These are phyloP conservation scores for Didymellaceae sp. DNA, from an alignment of 2,329 filamentous ascomycete genomes.

Conservation along the genomic window DNA sequence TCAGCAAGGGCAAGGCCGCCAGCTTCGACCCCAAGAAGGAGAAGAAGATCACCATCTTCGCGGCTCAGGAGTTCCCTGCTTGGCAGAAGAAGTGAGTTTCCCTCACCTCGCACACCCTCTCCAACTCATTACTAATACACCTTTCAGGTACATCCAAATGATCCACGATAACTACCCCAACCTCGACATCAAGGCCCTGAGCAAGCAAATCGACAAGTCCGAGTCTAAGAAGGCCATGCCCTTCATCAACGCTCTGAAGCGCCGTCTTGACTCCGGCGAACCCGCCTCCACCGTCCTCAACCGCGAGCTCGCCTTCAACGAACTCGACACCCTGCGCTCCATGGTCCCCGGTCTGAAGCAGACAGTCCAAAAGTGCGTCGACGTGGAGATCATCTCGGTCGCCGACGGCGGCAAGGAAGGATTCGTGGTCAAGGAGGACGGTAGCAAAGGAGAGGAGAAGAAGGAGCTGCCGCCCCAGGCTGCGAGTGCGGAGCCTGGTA, in stretches of 20 bases:
- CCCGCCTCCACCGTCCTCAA: conserved; percentile 76
- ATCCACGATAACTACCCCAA: conserved; percentile 37
- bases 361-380: conserved; percentile 71
- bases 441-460: conserved; percentile 63
- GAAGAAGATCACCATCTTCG: conserved; percentile 89
- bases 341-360: conserved; percentile 83
- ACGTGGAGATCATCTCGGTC: conserved; percentile 74
- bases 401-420: conserved; percentile 73
- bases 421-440: conserved; percentile 60
- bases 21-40: conserved; percentile 88
- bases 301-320: conserved; percentile 85
- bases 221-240: conserved; percentile 99
- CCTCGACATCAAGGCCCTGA: conserved; percentile 83
- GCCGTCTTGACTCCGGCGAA: conserved; percentile 71
- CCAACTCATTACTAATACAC: not conserved
- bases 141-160: conserved; percentile 41
- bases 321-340: conserved; percentile 74
- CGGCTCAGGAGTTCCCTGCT: conserved; percentile 77
- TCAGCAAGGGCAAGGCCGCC: conserved; percentile 87
- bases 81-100: conserved; percentile 92
- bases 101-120: not conserved
- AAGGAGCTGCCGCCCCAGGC: conserved; percentile 65
- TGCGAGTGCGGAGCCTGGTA: conserved; percentile 79
- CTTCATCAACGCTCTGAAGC: conserved; percentile 88
- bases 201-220: conserved; percentile 78